These are phyloP conservation scores for Laetiporus sulphureus DNA, from an alignment of 1,284 basidiomycete species.

Conservation along the genomic window DNA sequence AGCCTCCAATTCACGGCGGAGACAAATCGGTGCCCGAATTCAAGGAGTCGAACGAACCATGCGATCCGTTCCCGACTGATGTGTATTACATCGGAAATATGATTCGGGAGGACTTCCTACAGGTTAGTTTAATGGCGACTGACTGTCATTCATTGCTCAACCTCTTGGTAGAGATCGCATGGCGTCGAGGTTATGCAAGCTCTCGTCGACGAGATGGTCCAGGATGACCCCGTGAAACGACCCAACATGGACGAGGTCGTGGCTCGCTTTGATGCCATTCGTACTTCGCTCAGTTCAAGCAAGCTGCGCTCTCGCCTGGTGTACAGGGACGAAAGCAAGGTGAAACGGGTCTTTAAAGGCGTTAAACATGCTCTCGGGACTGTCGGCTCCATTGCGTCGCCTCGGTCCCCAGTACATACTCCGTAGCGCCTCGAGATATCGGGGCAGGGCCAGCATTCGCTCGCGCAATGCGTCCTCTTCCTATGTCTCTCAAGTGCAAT, in stretches of 20 bases:
- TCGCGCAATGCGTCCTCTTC: too few relatives aligned
- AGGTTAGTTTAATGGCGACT: constrained; percentile 24
- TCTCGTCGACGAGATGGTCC: constrained; percentile 11
- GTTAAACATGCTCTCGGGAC: neutral
- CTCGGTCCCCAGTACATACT: too few relatives aligned
- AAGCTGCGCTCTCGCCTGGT: constrained; percentile 7
- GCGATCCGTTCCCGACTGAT: constrained; percentile 23
- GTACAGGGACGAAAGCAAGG: neutral
- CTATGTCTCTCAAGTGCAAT: too few relatives aligned
- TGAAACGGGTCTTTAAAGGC: neutral
- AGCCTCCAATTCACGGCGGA: constrained; percentile 12
- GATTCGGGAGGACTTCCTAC: constrained; percentile 21
- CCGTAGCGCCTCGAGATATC: too few relatives aligned
- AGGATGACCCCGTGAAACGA: constrained; percentile 8
- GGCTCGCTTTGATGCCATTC: constrained; percentile 2
- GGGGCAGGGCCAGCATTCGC: too few relatives aligned
- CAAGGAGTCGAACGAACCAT: constrained; percentile 5
- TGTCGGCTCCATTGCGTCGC: neutral
- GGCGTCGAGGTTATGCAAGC: constrained; percentile 12
- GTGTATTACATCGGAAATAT: constrained; percentile 24
- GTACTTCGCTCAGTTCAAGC: constrained; percentile 3
- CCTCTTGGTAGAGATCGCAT: constrained; percentile 6
- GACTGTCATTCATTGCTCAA: constrained; percentile 30
- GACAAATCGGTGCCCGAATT: constrained; percentile 16
- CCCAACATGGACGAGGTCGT: constrained; percentile 12